These are phyloP conservation scores for Lathyrus sativus DNA, from an alignment of 306 rosid genomes.

Conservation along the genomic window DNA sequence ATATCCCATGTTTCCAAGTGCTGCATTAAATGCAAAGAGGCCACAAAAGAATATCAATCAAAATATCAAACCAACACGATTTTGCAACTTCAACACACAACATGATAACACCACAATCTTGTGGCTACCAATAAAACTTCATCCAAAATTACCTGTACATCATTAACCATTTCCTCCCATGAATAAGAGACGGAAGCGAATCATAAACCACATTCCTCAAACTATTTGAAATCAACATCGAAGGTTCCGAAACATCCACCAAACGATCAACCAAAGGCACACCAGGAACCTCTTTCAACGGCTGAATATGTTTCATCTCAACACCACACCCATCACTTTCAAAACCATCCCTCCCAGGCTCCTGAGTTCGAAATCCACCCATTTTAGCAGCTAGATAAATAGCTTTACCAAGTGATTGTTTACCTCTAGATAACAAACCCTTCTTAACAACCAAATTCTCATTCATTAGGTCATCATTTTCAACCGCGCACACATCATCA, in stretches of 20 bases:
- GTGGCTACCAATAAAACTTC: constrained; percentile 21
- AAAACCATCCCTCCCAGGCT: constrained; percentile 39
- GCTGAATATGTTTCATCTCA: constrained; percentile 59
- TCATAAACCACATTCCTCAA: constrained; percentile 59
- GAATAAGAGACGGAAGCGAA: constrained; percentile 80
- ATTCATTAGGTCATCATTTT: constrained; percentile 37
- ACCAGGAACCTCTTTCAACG: constrained; percentile 46
- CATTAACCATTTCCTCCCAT: constrained; percentile 86
- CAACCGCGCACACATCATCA: constrained; percentile 41
- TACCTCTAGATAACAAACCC: constrained; percentile 68
- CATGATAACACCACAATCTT: background rate
- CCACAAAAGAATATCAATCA: background rate
- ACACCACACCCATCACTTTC: constrained; percentile 46
- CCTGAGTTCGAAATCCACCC: constrained; percentile 55
- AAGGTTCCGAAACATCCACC: constrained; percentile 70
- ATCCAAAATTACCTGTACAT: constrained; percentile 65
- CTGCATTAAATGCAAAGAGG: constrained; percentile 47
- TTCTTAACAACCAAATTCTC: constrained; percentile 53
- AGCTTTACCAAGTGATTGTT: constrained; percentile 63
- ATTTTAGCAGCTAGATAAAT: constrained; percentile 60
- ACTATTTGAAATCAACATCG: constrained; percentile 58
- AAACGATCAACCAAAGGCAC: constrained; percentile 41
- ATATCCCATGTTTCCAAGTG: constrained; percentile 90
- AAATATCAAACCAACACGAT: background rate
- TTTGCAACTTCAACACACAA: constrained; percentile 14